Conservation (phyloP, 2,329 filamentous ascomycete species). For the Cladosporium halotolerans region DNA sequence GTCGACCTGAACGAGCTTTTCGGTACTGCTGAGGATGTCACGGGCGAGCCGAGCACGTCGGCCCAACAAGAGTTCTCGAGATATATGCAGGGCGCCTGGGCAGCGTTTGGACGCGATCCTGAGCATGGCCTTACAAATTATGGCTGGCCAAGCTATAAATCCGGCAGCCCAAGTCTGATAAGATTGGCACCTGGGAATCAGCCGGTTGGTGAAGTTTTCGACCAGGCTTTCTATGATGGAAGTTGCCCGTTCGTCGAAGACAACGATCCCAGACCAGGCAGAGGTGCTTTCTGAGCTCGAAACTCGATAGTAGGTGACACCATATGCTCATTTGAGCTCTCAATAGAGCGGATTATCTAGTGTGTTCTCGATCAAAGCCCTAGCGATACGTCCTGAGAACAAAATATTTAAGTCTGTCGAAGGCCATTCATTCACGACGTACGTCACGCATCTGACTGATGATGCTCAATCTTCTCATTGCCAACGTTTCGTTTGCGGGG, state of each 20-base stretch:
- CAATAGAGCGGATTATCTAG: too few relatives aligned
- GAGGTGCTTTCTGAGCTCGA: neutral
- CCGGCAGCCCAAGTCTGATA: slow-evolving; percentile 11
- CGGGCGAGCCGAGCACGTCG: slow-evolving; percentile 16
- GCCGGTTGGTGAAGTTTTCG: neutral
- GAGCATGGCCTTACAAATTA: slow-evolving; percentile 18
- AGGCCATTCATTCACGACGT: too few relatives aligned
- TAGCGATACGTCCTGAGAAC: too few relatives aligned
- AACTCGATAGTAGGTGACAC: neutral
- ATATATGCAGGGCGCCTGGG: slow-evolving; percentile 28
- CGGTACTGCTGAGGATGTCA: slow-evolving; percentile 24
- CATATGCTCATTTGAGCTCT: too few relatives aligned
- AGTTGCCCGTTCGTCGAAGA: neutral
- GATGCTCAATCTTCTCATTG: too few relatives aligned
- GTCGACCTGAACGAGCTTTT: slow-evolving; percentile 29
- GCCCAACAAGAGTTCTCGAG: slow-evolving; percentile 16
- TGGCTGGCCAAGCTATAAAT: slow-evolving; percentile 16
- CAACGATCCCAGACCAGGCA: neutral
- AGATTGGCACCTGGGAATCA: neutral
- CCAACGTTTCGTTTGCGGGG: too few relatives aligned
- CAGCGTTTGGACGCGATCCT: slow-evolving; percentile 31
- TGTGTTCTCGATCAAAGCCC: too few relatives aligned
- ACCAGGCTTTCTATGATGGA: neutral
- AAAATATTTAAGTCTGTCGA: too few relatives aligned
- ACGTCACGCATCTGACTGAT: too few relatives aligned